phyloP scores from a whole-genome alignment of 1,284 basidiomycete species.

The Cryptococcus wingfieldii region DNA sequence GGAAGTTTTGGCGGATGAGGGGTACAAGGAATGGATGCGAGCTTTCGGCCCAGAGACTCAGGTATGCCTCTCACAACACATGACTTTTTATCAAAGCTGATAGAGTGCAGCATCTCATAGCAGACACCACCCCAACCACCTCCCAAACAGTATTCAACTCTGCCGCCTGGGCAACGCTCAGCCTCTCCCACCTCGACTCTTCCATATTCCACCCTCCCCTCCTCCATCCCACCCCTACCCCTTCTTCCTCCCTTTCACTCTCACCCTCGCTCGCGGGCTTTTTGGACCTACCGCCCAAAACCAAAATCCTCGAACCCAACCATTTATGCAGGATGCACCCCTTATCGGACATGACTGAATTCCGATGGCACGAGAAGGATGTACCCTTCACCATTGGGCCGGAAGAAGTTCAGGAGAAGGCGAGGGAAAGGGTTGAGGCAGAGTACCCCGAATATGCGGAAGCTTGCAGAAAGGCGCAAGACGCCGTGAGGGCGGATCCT shows the following conservation, averaged over 20 bases:
- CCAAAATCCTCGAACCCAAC: conserved; percentile 24
- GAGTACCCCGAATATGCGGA: conserved; percentile 21
- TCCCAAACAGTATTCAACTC: conserved; percentile 73
- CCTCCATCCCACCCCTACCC: conserved; percentile 44
- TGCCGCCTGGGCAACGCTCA: conserved; percentile 66
- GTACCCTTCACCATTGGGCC: conserved; percentile 20
- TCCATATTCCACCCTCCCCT: conserved; percentile 64
- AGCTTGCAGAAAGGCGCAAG: conserved; percentile 18
- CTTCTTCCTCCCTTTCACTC: conserved; percentile 49
- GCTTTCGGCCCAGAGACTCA: conserved; percentile 59
- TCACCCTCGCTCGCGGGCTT: neutral
- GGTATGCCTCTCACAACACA: conserved; percentile 48
- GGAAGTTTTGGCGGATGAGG: conserved; percentile 62
- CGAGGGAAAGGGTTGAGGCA: conserved; percentile 6
- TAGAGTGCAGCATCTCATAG: conserved; percentile 60
- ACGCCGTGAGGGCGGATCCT: conserved; percentile 16
- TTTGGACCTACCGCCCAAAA: neutral
- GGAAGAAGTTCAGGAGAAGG: conserved; percentile 11
- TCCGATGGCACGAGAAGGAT: conserved; percentile 25
- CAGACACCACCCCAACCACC: conserved; percentile 58
- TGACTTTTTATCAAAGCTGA: conserved; percentile 1
- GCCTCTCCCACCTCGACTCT: conserved; percentile 66
- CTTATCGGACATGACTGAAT: conserved; percentile 16
- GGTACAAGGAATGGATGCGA: conserved; percentile 69
- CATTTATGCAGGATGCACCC: conserved; percentile 27